Evolutionary conservation across 306 rosid genomes (phyloP).

Genomic region (Gastrolobium villosum): DNA sequence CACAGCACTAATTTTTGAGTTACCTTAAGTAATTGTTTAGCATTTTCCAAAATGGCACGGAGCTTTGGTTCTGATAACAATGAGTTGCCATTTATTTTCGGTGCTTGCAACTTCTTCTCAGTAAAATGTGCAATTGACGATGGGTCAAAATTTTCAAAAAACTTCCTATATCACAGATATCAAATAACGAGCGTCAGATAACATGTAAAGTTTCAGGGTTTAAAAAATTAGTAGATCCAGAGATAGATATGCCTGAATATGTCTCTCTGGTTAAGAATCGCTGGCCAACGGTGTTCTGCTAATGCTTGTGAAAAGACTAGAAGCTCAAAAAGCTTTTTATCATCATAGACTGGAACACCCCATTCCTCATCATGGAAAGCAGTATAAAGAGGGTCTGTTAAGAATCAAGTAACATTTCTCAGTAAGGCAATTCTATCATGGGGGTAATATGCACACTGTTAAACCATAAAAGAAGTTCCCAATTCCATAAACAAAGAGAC

Average conservation of each 20-base stretch:
- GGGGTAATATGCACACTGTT: background rate
- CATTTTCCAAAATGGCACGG: constrained; percentile 88
- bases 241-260: constrained; percentile 68
- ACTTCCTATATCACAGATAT: constrained; percentile 66
- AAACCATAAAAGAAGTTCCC: constrained; percentile 3
- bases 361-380: constrained; percentile 92
- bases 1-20: constrained; percentile 20
- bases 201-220: background rate
- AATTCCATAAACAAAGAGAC: constrained; percentile 1
- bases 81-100: constrained; percentile 70
- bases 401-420: constrained; percentile 38
- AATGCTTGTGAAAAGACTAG: constrained; percentile 86
- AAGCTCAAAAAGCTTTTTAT: constrained; percentile 82
- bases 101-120: constrained; percentile 70
- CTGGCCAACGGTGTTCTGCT: constrained; percentile 90
- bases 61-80: constrained; percentile 88
- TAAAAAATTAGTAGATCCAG: background rate
- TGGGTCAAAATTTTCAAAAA: constrained; percentile 77
- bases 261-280: constrained; percentile 74
- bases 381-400: constrained; percentile 73
- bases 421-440: constrained; percentile 13
- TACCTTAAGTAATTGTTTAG: constrained; percentile 86
- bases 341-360: constrained; percentile 87
- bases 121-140: constrained; percentile 72
- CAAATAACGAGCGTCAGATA: constrained; percentile 36